These are phyloP conservation scores for Mikania micrantha DNA, from an alignment of 129 eudicot genomes.

Conservation along the genomic window DNA sequence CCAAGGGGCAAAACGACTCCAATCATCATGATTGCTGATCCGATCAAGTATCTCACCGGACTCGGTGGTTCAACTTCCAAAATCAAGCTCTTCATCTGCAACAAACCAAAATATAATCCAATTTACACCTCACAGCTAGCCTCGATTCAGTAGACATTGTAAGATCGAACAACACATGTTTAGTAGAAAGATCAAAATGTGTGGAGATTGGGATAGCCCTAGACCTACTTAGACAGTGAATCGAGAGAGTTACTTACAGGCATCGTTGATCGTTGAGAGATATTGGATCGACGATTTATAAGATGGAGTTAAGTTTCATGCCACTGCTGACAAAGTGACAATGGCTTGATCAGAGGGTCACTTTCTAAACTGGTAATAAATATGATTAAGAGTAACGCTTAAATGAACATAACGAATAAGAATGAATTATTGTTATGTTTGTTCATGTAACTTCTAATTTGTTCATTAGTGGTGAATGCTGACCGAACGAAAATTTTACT, in stretches of 20 bases:
- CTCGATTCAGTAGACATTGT: background rate
- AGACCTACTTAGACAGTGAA: constrained; percentile 23
- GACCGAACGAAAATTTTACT: no score
- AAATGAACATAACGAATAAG: no score
- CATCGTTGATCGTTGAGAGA: constrained; percentile 13
- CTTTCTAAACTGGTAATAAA: no score
- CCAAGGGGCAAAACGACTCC: constrained; percentile 90
- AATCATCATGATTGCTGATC: constrained; percentile 86
- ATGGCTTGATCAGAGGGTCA: no score
- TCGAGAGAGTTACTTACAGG: constrained; percentile 23
- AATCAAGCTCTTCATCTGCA: constrained; percentile 49
- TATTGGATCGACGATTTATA: constrained; percentile 15
- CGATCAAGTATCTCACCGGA: constrained; percentile 70
- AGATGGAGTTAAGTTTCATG: background rate
- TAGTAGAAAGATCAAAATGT: background rate
- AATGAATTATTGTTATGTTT: no score
- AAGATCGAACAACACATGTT: constrained; percentile 1
- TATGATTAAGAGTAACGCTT: no score
- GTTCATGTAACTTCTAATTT: no score
- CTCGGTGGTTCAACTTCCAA: constrained; percentile 84
- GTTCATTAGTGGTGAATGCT: no score
- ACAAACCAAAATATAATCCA: background rate
- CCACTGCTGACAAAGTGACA: no score
- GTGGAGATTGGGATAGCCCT: constrained; percentile 1
- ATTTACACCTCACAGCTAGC: background rate